Base-by-base conservation (phyloP, 139 green algal genomes). In the Closterium sp. region DNA sequence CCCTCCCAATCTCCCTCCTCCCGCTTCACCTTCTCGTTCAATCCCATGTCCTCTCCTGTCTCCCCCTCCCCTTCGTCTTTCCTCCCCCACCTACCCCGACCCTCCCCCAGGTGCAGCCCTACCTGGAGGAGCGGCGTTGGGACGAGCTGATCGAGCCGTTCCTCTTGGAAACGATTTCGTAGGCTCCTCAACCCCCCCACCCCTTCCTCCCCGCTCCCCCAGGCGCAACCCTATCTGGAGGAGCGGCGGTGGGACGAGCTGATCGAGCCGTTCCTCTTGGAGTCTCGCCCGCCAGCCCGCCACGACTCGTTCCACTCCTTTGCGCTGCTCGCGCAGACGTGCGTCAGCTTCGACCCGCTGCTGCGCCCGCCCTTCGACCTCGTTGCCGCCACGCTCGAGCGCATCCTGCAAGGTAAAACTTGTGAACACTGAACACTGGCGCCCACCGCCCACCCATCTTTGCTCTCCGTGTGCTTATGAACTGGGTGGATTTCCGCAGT, bases 191-290 rank as follows among this genome's bases (percentile, higher is more conserved):
- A 7, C n/a, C n/a, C 21, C 30, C 81, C n/a, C 23, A 9, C 2
- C 81, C 28, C 81, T 85, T 32, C 23, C 81, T 85, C 43, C 43
- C 19, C 19, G 16, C 30, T 86, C 21, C 66, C 19, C 19, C 87
- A 90, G 87, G 87, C 87, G 32, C 32, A 69, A n/a, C 87, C 87
- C 12, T 90, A 87, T 43, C 31, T 90, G 64, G 87, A 90, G 87
- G 33, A 85, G 87, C 33, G 86, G 87, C 32, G 33, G 87, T 90
- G 87, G 87, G 87, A 85, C 21, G 32, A 84, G 30, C 33, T 90
- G 30, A 28, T 90, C 21, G 87, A 90, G 4, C 87, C 87, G 21
- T 85, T 84, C 34, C 66, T 90, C 4, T 32, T 86, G 28, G 83
- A 86, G 83, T 33, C 30, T 9, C n/a, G 30, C 30, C 30, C 8